Base-by-base conservation (phyloP, 2,329 filamentous ascomycete species). In the Ilyonectria sp. region DNA sequence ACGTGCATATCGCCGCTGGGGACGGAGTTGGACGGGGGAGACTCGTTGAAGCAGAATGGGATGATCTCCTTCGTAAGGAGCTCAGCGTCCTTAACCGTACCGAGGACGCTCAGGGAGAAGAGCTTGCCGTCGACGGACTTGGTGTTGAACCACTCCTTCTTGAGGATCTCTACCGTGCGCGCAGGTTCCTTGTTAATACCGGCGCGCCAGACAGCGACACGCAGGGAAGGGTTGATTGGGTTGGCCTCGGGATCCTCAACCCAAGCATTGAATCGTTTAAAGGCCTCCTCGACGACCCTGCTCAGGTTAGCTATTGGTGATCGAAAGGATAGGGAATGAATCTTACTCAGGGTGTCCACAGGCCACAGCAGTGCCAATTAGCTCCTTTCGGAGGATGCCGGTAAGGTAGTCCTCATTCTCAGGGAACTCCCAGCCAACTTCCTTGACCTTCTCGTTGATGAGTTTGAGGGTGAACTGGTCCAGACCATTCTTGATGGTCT, bases 91-190 rank as follows among this genome's bases (percentile, higher is more conserved):
- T 92, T 91, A 21, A 93, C 90, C 44, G 91, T 89, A 37, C 94
- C 94, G 50, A 99, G 87, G 4, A 93, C 90, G 43, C 88, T 85
- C 3, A 98, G 88, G 72, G 90, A 92, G 71, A 97, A 93, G 73
- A 97, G 94, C 81, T 95, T 97, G 75, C 94, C 95, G 76, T 98
- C 96, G 43, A 98, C 91, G 8, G 94, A 94, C 59, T 92, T 92
- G 13, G 94, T 96, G 57, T 86, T 91, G 70, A 90, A 87, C 87
- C 94, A 98, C 79, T 98, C 95, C 61, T 94, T 90, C 84, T 95
- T 94, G 61, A 99, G 87, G 8, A 91, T 87, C 31, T 92, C 87
- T 72, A 94, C 93, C 17, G 90, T 85, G 59, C 88, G 87, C 8
- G 89, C 90, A 7, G 94, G 90, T 71, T 95, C 89, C 64, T 82